These are phyloP conservation scores for Cordia subcordata DNA, from an alignment of 257 asterid species.

Conservation along the genomic window DNA sequence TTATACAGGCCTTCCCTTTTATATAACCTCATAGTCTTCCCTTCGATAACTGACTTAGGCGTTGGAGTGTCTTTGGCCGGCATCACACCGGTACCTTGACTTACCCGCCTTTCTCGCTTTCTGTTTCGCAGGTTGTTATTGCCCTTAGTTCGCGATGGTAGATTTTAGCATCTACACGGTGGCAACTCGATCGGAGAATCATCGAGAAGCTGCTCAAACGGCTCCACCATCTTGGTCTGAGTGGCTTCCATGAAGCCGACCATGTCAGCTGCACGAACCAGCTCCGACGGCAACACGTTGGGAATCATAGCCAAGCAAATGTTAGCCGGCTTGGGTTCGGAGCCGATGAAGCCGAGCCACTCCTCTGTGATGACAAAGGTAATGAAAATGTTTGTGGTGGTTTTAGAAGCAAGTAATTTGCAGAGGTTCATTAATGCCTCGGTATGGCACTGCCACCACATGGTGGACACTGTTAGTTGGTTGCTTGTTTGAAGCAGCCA, in stretches of 20 bases:
- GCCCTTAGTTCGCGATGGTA: too few species aligned
- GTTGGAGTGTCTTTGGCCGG: too few species aligned
- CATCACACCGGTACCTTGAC: too few species aligned
- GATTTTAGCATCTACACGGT: too few species aligned
- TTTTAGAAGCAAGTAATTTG: not conserved
- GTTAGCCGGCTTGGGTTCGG: conserved; percentile 42
- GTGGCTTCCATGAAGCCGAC: conserved; percentile 47
- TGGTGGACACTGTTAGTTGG: not conserved
- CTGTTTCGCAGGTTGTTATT: too few species aligned
- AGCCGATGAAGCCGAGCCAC: conserved; percentile 59
- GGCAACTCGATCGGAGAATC: not conserved
- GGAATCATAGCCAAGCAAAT: conserved; percentile 60
- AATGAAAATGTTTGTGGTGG: conserved; percentile 21
- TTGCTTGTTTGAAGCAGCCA: not conserved
- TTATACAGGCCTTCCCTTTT: too few species aligned
- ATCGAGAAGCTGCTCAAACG: conserved; percentile 47
- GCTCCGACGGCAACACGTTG: conserved; percentile 59
- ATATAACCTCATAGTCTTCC: too few species aligned
- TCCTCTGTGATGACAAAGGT: conserved; percentile 66
- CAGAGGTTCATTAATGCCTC: conserved; percentile 24
- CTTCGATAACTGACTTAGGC: too few species aligned
- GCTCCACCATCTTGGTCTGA: conserved; percentile 57
- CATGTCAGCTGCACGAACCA: conserved; percentile 47
- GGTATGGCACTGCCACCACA: conserved; percentile 19
- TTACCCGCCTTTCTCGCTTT: too few species aligned